These are phyloP conservation scores for Diophrys sp. DNA, from an alignment of 73 alveolate species.

Conservation along the genomic window DNA sequence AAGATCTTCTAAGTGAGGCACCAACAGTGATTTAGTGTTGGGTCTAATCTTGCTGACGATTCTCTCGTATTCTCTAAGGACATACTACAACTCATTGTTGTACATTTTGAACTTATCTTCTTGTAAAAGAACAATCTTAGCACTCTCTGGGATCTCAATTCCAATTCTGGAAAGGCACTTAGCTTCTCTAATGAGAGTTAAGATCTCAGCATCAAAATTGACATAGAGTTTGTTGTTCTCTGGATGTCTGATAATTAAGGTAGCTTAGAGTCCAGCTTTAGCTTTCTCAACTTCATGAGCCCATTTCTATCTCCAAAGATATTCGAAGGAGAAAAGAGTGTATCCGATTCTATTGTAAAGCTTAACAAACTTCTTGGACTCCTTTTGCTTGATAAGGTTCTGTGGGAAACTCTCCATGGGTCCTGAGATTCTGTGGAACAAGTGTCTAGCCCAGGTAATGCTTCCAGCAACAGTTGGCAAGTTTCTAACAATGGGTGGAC, in stretches of 20 bases:
- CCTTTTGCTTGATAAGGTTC: slow-evolving; percentile 62
- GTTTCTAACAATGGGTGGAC: slow-evolving; percentile 99
- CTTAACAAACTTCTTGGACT: slow-evolving; percentile 70
- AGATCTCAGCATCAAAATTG: slow-evolving; percentile 98
- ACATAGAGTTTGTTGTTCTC: slow-evolving; percentile 94
- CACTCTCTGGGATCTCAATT: slow-evolving; percentile 99
- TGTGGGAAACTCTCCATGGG: slow-evolving; percentile 97
- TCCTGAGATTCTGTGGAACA: slow-evolving; percentile 92
- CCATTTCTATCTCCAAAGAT: slow-evolving; percentile 82
- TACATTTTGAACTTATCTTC: slow-evolving; percentile 99
- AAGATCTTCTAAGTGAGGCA: slow-evolving; percentile 99
- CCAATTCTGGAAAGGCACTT: slow-evolving; percentile 99
- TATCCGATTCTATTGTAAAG: slow-evolving; percentile 84
- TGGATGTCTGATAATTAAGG: slow-evolving; percentile 91
- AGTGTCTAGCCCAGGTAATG: slow-evolving; percentile 99
- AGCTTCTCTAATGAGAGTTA: slow-evolving; percentile 99
- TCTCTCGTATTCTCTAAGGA: slow-evolving; percentile 99
- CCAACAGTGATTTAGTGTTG: slow-evolving; percentile 94
- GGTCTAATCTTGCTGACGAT: slow-evolving; percentile 97
- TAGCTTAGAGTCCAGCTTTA: slow-evolving; percentile 96
- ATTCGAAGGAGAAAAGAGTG: slow-evolving; percentile 79
- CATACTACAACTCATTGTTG: slow-evolving; percentile 96
- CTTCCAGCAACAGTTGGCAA: slow-evolving; percentile 99
- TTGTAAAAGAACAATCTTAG: slow-evolving; percentile 98
- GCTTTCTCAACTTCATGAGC: slow-evolving; percentile 87